These are phyloP conservation scores for Herpetospermum pedunculosum DNA, from an alignment of 306 rosid species.

Conservation along the genomic window DNA sequence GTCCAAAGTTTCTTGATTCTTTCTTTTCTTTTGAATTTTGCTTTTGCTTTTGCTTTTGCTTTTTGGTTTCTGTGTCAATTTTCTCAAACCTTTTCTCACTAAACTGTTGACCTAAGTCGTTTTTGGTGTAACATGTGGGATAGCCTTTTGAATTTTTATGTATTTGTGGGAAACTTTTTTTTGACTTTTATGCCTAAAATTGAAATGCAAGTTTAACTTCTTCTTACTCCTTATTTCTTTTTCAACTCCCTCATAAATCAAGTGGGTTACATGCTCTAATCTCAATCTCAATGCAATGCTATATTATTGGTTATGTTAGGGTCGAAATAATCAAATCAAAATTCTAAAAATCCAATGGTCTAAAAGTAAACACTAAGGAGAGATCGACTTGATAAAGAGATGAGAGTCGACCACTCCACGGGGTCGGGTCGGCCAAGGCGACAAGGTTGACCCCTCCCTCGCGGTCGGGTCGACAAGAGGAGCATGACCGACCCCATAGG, in stretches of 20 bases:
- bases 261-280: too few relatives aligned
- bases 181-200: neutral
- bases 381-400: too few relatives aligned
- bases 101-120: neutral
- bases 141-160: neutral
- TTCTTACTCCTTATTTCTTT: neutral
- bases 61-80: neutral
- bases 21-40: neutral
- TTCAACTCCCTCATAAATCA: neutral
- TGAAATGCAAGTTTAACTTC: neutral
- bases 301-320: too few relatives aligned
- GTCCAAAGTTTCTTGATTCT: neutral
- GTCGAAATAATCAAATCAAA: too few relatives aligned
- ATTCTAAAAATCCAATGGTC: too few relatives aligned
- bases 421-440: too few relatives aligned
- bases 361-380: too few relatives aligned
- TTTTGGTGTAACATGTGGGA: neutral
- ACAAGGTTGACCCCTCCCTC: too few relatives aligned
- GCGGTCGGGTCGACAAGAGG: too few relatives aligned
- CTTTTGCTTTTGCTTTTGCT: slow-evolving; percentile 3
- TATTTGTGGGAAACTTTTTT: neutral
- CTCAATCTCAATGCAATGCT: neutral
- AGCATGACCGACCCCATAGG: too few relatives aligned
- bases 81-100: neutral
- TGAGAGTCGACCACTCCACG: too few relatives aligned